Percentiles rank a stretch among this genome's conserved stretches.
Evolutionary conservation across 176 grass and related monocot genomes (phyloP).

Genomic region (Saccharum spontaneum): DNA sequence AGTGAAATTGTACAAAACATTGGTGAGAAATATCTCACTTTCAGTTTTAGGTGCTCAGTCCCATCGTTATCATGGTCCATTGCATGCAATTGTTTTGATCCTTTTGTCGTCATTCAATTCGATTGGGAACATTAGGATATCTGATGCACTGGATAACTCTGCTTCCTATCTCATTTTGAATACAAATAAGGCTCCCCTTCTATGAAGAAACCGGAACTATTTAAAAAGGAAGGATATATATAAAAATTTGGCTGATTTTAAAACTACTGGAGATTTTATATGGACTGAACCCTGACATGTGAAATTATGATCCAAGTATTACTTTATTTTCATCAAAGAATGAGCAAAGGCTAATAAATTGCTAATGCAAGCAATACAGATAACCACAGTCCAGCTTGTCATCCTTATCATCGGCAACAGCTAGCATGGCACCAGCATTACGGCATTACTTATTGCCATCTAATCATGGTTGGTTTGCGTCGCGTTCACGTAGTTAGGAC

Average conservation of each 20-base stretch:
- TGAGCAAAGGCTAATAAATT: not conserved
- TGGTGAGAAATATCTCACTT: too few species aligned
- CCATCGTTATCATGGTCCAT: not conserved
- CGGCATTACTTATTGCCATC: not conserved
- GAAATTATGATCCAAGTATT: not conserved
- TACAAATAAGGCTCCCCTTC: not conserved
- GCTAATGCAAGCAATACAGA: not conserved
- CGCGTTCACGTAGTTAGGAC: constrained; percentile 1
- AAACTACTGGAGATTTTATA: not conserved
- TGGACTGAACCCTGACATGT: not conserved
- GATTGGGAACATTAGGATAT: not conserved
- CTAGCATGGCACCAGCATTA: too few species aligned
- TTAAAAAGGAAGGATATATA: not conserved
- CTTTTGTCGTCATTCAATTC: not conserved
- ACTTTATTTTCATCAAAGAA: not conserved
- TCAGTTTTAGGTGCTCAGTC: too few species aligned
- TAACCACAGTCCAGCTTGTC: not conserved
- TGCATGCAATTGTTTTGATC: not conserved
- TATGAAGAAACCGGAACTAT: not conserved
- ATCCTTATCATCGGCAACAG: constrained; percentile 23
- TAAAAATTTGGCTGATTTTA: not conserved
- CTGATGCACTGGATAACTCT: not conserved
- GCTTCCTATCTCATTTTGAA: not conserved
- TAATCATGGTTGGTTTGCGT: constrained; percentile 37
- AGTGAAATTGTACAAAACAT: too few species aligned